phyloP scores from a whole-genome alignment of 2,329 filamentous ascomycete species.

The Ophiostoma quercus region DNA sequence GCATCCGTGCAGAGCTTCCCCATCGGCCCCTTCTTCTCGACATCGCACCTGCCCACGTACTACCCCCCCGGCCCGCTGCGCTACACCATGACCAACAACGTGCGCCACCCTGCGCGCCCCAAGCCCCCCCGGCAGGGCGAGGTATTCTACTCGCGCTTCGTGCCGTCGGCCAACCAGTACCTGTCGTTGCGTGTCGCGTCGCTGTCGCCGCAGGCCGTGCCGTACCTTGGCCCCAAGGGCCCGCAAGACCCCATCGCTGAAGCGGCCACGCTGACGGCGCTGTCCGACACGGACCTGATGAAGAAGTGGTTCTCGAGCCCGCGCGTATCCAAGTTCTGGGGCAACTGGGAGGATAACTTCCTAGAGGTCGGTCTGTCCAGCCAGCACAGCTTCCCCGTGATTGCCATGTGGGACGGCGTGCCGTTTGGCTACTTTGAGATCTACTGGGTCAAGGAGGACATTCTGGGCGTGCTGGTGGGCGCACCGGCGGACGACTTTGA shows the following conservation, averaged over 20 bases:
- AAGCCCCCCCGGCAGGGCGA: slow-evolving; percentile 89
- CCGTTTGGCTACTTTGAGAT: slow-evolving; percentile 97
- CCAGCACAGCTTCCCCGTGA: slow-evolving; percentile 78
- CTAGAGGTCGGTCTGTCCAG: slow-evolving; percentile 59
- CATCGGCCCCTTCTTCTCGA: slow-evolving; percentile 70
- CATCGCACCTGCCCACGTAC: slow-evolving; percentile 82
- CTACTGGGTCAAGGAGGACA: slow-evolving; percentile 96
- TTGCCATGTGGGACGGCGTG: slow-evolving; percentile 89
- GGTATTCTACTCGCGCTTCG: slow-evolving; percentile 81
- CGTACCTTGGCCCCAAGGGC: slow-evolving; percentile 57
- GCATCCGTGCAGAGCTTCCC: slow-evolving; percentile 10
- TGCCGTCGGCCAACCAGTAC: slow-evolving; percentile 77
- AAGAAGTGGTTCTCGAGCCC: slow-evolving; percentile 85
- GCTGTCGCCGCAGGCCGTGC: slow-evolving; percentile 56
- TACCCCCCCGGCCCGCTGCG: slow-evolving; percentile 79
- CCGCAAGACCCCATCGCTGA: slow-evolving; percentile 32
- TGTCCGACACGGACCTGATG: slow-evolving; percentile 57
- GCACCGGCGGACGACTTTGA: slow-evolving; percentile 66
- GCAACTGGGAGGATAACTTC: slow-evolving; percentile 60
- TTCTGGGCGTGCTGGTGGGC: slow-evolving; percentile 63
- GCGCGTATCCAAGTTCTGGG: slow-evolving; percentile 83
- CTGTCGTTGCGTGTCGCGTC: slow-evolving; percentile 84
- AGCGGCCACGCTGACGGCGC: slow-evolving; percentile 38
- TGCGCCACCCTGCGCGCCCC: slow-evolving; percentile 79
- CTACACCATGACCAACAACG: slow-evolving; percentile 70